These are phyloP conservation scores for Cutaneotrichosporon sp. DNA, from an alignment of 1,284 basidiomycete genomes.

Conservation along the genomic window DNA sequence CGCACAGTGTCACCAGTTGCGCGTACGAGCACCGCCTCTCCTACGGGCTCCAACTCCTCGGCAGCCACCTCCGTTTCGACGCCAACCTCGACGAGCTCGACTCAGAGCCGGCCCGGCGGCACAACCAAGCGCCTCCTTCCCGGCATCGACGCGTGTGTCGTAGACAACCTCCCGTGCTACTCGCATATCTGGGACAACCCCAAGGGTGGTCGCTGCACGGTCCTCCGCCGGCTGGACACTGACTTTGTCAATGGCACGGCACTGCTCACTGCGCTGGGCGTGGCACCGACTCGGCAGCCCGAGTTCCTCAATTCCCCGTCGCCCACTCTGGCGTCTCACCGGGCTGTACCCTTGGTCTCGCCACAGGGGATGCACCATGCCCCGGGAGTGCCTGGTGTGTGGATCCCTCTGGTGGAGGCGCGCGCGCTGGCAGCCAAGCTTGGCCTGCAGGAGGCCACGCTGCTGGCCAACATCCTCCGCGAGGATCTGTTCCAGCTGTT, in stretches of 20 bases:
- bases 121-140: conserved; percentile 36
- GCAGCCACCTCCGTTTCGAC: conserved; percentile 3
- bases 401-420: conserved; percentile 36
- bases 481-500: conserved; percentile 40
- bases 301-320: conserved; percentile 31
- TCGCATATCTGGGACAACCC: conserved; percentile 28
- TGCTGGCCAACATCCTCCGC: conserved; percentile 31
- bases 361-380: conserved; percentile 25
- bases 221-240: conserved; percentile 39
- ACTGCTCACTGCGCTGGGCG: conserved; percentile 34
- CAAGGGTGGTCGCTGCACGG: conserved; percentile 21
- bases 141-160: conserved; percentile 40
- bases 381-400: conserved; percentile 37
- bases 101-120: conserved; percentile 3
- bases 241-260: conserved; percentile 45
- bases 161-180: conserved; percentile 45
- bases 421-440: conserved; percentile 30
- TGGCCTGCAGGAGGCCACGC: conserved; percentile 16
- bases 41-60: conserved; percentile 4
- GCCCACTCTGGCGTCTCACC: conserved; percentile 23
- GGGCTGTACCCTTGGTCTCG: conserved; percentile 22
- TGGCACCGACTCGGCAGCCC: conserved; percentile 23
- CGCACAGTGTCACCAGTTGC: conserved; percentile 17
- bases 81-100: conserved; percentile 1
- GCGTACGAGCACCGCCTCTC: conserved; percentile 11